These are phyloP conservation scores for Laguncularia racemosa DNA, from an alignment of 345 rosid genomes.

Conservation along the genomic window DNA sequence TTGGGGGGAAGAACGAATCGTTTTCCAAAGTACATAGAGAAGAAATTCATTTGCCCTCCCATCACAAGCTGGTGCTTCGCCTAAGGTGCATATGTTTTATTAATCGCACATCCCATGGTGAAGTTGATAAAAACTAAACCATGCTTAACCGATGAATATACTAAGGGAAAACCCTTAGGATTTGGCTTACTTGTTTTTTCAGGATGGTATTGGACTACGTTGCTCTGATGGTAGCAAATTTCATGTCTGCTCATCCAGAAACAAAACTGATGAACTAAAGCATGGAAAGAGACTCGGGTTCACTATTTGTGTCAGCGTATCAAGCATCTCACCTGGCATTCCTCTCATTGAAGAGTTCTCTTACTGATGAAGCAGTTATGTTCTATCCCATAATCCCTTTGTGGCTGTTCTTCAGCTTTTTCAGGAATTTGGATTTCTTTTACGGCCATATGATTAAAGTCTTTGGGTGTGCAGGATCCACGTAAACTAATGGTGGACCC, in stretches of 20 bases:
- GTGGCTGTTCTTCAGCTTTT: too few relatives aligned
- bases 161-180: too few relatives aligned
- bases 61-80: constrained; percentile 27
- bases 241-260: constrained; percentile 23
- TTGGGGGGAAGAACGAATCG: constrained; percentile 46
- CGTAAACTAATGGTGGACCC: too few relatives aligned
- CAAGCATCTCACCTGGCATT: constrained; percentile 27
- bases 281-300: constrained; percentile 32
- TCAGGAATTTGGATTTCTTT: too few relatives aligned
- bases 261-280: constrained; percentile 9
- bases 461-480: too few relatives aligned
- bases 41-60: constrained; percentile 37
- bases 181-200: not conserved
- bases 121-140: too few relatives aligned
- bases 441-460: too few relatives aligned
- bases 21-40: constrained; percentile 35
- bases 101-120: too few relatives aligned
- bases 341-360: constrained; percentile 38
- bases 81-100: constrained; percentile 28
- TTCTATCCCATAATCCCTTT: too few relatives aligned
- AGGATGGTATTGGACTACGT: constrained; percentile 43
- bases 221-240: constrained; percentile 39
- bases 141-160: too few relatives aligned
- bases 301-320: constrained; percentile 27
- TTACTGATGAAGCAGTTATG: constrained; percentile 29